phyloP scores from a whole-genome alignment of 306 rosid genomes.

The Elaeagnus macrophylla region DNA sequence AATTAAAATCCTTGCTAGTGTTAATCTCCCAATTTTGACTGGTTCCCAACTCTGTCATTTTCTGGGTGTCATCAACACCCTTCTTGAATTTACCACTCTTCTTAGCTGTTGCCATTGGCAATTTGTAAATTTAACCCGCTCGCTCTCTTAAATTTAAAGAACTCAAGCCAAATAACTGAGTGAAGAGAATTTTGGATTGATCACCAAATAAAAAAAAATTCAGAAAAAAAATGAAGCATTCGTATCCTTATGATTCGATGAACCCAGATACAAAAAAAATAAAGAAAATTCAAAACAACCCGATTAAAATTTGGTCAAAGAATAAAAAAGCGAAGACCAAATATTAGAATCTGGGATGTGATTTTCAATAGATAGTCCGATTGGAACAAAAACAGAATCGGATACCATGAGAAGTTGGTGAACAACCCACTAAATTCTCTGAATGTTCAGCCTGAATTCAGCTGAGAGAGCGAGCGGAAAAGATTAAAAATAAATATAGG shows the following conservation, averaged over 20 bases:
- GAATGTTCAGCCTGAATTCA: neutral
- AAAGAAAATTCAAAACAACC: neutral
- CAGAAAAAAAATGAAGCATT: neutral
- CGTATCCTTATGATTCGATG: slow-evolving; percentile 8
- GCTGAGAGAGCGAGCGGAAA: neutral
- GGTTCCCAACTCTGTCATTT: slow-evolving; percentile 13
- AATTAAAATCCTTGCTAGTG: slow-evolving; percentile 24
- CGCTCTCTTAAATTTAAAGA: slow-evolving; percentile 29
- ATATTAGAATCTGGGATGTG: slow-evolving; percentile 21
- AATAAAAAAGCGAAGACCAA: slow-evolving; percentile 5
- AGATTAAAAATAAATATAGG: neutral
- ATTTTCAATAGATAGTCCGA: slow-evolving; percentile 27
- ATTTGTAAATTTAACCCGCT: slow-evolving; percentile 16
- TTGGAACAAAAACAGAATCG: slow-evolving; percentile 45
- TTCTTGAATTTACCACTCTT: slow-evolving; percentile 41
- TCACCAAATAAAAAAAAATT: slow-evolving; percentile 9
- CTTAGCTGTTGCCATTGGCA: slow-evolving; percentile 39
- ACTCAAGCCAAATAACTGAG: neutral
- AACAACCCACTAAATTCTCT: slow-evolving; percentile 33
- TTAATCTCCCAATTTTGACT: slow-evolving; percentile 27
- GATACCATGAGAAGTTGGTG: slow-evolving; percentile 23
- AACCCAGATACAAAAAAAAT: slow-evolving; percentile 24
- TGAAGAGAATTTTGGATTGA: slow-evolving; percentile 19
- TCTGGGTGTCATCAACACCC: slow-evolving; percentile 24
- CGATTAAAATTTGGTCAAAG: too few relatives aligned